Base-by-base conservation (phyloP, 1,284 basidiomycete species). In the Mrakiaceae sp. region DNA sequence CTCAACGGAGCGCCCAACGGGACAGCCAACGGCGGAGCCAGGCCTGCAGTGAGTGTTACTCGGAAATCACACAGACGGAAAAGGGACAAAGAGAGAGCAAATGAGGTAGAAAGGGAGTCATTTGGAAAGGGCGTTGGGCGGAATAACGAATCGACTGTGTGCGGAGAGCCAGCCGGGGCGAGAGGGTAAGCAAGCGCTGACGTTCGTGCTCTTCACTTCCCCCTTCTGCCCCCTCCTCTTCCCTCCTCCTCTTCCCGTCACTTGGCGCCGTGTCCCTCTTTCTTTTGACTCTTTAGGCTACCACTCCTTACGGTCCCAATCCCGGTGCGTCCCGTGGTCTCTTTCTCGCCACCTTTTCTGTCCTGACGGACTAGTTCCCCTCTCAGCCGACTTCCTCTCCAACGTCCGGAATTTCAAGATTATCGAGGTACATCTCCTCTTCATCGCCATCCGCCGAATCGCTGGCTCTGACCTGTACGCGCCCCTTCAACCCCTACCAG, bases 401-500 rank as follows among this genome's bases (percentile, higher is more conserved):
- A 67, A 67, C 52, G 67, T 67, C 47, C 48, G n/a, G 11, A 59
- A 62, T 44, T 64, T 64, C 60, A 60, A 65, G 47, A 47, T 64
- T 6, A 48, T 51, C 43, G 60, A 61, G 27, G 8, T 16, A 56
- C 27, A 11, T 56, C 54, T 58, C 47, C 43, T 58, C 16, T 47
- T 27, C 42, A 5, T 48, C 44, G 16, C 42, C 16, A 39, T 47
- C 47, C 44, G 52, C 53, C 60, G 57, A 50, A 27, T 27, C 27
- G 27, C 27, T 27, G 27, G 27, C 27, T 27, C 27, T 27, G 27
- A 27, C 27, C 27, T 27, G 27, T 27, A 27, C 27, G 27, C 27
- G 27, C 27, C 12, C 50, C 42, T 43, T 5, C 63, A 74, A 79
- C 97, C 98, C 79, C 98, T 98, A 27, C 75, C 94, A 98, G 80